Base-by-base conservation (phyloP, 441 rosid species). In the Erysimum pusillum region DNA sequence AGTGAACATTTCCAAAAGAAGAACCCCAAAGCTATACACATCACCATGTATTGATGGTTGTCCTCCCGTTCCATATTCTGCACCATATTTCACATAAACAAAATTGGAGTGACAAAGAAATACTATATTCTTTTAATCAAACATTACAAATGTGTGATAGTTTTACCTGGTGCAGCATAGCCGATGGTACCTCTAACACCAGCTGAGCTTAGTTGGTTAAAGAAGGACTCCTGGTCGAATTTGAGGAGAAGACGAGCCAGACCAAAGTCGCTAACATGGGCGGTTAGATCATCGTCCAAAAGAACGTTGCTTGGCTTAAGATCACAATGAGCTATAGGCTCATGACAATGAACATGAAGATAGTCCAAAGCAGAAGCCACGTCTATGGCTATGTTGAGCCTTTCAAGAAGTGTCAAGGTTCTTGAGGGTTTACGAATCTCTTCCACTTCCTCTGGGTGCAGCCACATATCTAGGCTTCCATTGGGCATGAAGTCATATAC, bases 61-160 rank as follows among this genome's bases (percentile, higher is more conserved):
- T 8, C 82, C 76, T 10, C 80, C 80, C 58, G 67, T 34, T 32
- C 76, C 85, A 63, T 82, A 82, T 53, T 82, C 82, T 75, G 42
- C 65, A 66, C 31, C 61, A 36, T 9, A 59, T 5, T 31, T 22
- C 18, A 70, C n/a, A 56, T 1, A 63, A 6, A 60, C 5, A 46
- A 54, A 28, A 28, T 28, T 28, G 31, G 31, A 28, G 31, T 28
- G 2, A 57, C 0, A 71, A 53, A 17, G 31, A 0, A 49, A 41
- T 3, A 60, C 0, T 61, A 31, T 28, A 9, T 35, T 51, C 15
- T 8, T 13, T 32, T 54, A 13, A 17, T 25, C 28, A 9, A 17
- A 53, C 2, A 13, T 2, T 17, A 4, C 14, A 44, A 0, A 41
- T 41, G 46, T 41, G 46, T 44, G 8, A 44, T 44, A 6, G 48